Evolutionary conservation across 805 yeast species (phyloP).

Genomic region (Lipomyces spencermartinsiae): DNA sequence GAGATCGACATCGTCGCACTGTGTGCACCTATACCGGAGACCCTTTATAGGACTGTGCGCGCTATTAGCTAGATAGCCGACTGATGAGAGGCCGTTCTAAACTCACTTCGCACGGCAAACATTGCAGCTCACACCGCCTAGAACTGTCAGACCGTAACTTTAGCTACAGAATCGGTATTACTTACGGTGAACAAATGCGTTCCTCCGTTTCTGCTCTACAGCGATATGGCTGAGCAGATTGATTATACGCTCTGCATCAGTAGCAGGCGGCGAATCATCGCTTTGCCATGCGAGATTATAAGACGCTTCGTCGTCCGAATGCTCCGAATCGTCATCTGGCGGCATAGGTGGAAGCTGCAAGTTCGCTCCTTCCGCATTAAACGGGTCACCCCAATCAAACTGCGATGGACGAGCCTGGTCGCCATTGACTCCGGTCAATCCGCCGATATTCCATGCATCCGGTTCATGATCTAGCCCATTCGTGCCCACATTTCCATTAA

Average conservation of each 20-base stretch:
- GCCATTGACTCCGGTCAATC: neutral
- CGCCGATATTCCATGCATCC: neutral
- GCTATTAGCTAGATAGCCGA: neutral
- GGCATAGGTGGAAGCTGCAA: neutral
- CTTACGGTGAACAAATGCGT: conserved; percentile 41
- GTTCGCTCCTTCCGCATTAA: neutral
- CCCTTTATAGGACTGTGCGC: conserved; percentile 52
- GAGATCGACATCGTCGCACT: conserved; percentile 61
- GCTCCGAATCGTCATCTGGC: neutral
- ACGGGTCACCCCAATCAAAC: conserved; percentile 19
- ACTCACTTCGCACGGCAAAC: conserved; percentile 38
- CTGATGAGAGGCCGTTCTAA: neutral
- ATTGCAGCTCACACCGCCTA: conserved; percentile 44
- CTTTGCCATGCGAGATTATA: neutral
- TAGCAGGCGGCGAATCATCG: neutral
- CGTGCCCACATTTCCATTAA: neutral
- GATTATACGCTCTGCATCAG: neutral
- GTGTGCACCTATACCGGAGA: conserved; percentile 56
- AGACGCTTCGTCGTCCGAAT: neutral
- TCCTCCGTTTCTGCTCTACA: conserved; percentile 38
- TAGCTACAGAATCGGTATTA: neutral
- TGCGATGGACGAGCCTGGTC: neutral
- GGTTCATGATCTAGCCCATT: neutral
- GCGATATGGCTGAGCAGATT: conserved; percentile 40
- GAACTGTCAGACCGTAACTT: neutral